These are phyloP conservation scores for Heritiera fomes DNA, from an alignment of 345 rosid species.

Conservation along the genomic window DNA sequence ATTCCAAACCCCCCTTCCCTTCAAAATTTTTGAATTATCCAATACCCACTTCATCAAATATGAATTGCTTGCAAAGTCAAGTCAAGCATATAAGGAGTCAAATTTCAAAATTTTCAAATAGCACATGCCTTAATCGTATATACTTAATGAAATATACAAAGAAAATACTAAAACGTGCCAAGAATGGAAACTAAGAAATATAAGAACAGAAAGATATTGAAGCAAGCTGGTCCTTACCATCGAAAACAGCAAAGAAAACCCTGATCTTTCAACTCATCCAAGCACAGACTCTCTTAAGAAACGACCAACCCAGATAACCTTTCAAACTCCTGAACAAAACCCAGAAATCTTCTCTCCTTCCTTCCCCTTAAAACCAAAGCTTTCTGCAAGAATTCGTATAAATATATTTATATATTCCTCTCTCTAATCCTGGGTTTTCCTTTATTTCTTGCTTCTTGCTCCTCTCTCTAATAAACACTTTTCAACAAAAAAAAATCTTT, in stretches of 20 bases:
- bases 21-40: neutral
- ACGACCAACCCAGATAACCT: neutral
- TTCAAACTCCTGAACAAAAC: conserved; percentile 1
- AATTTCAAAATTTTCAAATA: conserved; percentile 11
- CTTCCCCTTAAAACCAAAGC: conserved; percentile 6
- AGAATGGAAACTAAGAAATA: neutral
- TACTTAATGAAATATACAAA: neutral
- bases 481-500: neutral
- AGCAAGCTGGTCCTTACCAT: conserved; percentile 32
- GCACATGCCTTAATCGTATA: conserved; percentile 10
- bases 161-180: neutral
- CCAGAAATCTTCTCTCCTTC: conserved; percentile 17
- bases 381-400: neutral
- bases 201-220: neutral
- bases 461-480: neutral
- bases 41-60: conserved; percentile 7
- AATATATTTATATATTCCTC: conserved; percentile 1
- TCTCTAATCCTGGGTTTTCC: neutral
- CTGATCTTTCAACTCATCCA: conserved; percentile 36
- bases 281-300: neutral
- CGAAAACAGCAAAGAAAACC: conserved; percentile 29
- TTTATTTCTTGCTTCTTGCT: neutral
- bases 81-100: neutral
- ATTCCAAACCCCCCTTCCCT: neutral
- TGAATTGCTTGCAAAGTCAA: conserved; percentile 12